Conservation (phyloP, 345 rosid genomes). For the Punica granatum region DNA sequence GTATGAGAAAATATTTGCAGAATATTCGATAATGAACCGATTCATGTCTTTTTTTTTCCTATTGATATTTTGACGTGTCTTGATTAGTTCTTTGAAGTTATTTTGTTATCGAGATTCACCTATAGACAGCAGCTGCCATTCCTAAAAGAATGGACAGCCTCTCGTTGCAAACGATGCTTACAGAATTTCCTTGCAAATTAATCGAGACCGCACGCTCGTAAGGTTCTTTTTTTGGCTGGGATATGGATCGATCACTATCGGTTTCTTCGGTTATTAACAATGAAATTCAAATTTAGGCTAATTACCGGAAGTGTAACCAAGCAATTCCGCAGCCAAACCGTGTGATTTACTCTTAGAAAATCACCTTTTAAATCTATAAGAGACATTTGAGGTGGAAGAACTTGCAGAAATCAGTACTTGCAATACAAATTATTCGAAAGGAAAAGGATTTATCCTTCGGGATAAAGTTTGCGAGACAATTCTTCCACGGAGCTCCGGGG, state of each 20-base stretch:
- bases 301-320: neutral
- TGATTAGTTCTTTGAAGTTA: no score
- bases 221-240: neutral
- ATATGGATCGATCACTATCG: neutral
- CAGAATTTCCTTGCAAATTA: no score
- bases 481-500: neutral
- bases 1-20: no score
- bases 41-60: no score
- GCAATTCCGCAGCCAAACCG: conserved; percentile 7
- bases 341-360: neutral
- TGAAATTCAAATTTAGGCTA: neutral
- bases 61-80: no score
- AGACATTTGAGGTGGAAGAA: neutral
- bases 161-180: no score
- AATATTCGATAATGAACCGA: no score
- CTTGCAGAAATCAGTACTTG: neutral
- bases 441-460: neutral
- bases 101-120: no score
- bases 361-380: neutral
- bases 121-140: no score
- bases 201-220: neutral
- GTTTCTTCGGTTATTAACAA: neutral
- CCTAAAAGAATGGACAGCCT: no score
- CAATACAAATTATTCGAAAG: neutral
- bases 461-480: neutral